Evolutionary conservation across 2,329 filamentous ascomycete species (phyloP), one percentile per base, ranked within the genome.

Genomic region (Emergomyces pasteurianus): DNA sequence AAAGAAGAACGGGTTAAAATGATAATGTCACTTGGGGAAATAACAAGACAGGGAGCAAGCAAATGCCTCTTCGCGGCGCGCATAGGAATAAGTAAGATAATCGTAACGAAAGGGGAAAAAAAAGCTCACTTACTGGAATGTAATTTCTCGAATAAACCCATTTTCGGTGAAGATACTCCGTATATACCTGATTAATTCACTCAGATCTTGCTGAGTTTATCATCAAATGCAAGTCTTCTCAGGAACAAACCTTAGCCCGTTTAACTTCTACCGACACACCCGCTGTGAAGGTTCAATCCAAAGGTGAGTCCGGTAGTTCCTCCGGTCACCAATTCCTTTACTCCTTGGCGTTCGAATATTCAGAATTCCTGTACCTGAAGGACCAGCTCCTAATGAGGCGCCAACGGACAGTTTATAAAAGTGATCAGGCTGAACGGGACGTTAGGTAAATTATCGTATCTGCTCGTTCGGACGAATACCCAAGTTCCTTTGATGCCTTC

Each of bases 91-190:
- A 16, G 9, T 26, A 26, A 40, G 14, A 28, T 28, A n/a, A 36
- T 46, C 47, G 26, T 42, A 21, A 50, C 14, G n/a, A 12, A 26
- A 10, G 18, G 18, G 18, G 34, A 21, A 43, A 42, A 31, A 9
- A 16, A 4, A 34, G 12, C 28, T 34, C 42, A 76, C 77, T 63
- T 75, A 80, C 78, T 80, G 64, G 76, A 72, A 71, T 80, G 77
- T 61, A 81, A 69, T 63, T 80, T 81, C 60, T 79, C 77, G 59
- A 80, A 71, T 67, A 81, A 70, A 70, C 77, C 77, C 78, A 80
- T 80, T 67, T 54, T 61, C 9, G 16, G 23, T 26, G 38, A 56
- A 26, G 23, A 38, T 9, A 23, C 1, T n/a, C n/a, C n/a, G n/a
- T 6, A 43, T 47, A 21, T 57, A 46, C 46, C 26, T 28, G 14